phyloP scores from a whole-genome alignment of 2,329 filamentous ascomycete species.

The Cladophialophora immunda region DNA sequence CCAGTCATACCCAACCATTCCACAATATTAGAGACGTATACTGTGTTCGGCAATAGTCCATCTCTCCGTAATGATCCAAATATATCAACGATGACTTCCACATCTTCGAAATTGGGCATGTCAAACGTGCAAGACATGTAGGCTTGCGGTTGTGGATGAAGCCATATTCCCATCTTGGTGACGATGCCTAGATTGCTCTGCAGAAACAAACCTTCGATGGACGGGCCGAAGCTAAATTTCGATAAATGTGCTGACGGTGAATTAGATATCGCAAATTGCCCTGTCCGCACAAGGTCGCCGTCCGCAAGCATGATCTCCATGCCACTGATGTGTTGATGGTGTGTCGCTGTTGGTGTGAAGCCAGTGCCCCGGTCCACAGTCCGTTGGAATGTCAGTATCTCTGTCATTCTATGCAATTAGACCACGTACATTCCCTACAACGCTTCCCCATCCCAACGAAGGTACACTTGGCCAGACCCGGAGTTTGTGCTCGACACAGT shows the following conservation, averaged over 20 bases:
- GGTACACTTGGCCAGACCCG: constrained; percentile 60
- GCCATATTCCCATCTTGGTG: constrained; percentile 41
- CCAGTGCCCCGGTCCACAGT: constrained; percentile 56
- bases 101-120: constrained; percentile 42
- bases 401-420: not conserved
- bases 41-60: constrained; percentile 33
- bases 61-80: constrained; percentile 32
- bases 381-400: constrained; percentile 18
- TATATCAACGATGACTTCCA: constrained; percentile 31
- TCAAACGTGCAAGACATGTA: constrained; percentile 46
- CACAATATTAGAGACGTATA: constrained; percentile 36
- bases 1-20: constrained; percentile 34
- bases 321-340: constrained; percentile 56
- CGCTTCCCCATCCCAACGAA: constrained; percentile 59
- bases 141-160: constrained; percentile 41
- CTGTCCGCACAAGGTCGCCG: constrained; percentile 50
- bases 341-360: constrained; percentile 50
- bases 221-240: constrained; percentile 37
- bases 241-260: constrained; percentile 33
- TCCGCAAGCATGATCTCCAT: constrained; percentile 55
- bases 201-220: constrained; percentile 38
- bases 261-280: constrained; percentile 49
- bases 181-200: constrained; percentile 41
- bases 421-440: constrained; percentile 55
- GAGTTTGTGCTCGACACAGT: constrained; percentile 50